phyloP scores from a whole-genome alignment of 164 flowering plant genomes.

The Dillenia turbinata region DNA sequence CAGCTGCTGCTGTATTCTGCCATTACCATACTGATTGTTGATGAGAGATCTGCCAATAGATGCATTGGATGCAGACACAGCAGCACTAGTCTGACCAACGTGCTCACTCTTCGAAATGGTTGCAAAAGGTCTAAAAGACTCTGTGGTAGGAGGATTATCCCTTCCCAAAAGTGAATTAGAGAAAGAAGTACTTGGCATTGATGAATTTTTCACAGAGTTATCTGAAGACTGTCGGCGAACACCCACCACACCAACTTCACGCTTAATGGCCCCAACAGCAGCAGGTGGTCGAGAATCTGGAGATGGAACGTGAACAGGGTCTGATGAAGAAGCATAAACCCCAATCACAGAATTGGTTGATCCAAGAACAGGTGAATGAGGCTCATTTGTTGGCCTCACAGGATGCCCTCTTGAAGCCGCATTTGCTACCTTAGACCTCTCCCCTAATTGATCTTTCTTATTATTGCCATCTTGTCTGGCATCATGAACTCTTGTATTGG shows the following conservation, averaged over 20 bases:
- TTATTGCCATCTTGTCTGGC: slow-evolving; percentile 23
- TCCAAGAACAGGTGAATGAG: slow-evolving; percentile 28
- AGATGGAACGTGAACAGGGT: slow-evolving; percentile 97
- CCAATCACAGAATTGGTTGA: slow-evolving; percentile 68
- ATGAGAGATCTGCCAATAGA: slow-evolving; percentile 38
- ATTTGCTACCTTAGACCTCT: slow-evolving; percentile 23
- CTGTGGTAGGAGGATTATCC: slow-evolving; percentile 32
- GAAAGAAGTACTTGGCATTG: slow-evolving; percentile 37
- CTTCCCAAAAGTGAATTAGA: slow-evolving; percentile 32
- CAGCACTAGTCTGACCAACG: slow-evolving; percentile 24
- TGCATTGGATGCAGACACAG: slow-evolving; percentile 36
- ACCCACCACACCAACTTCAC: slow-evolving; percentile 95
- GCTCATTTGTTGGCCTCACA: slow-evolving; percentile 23
- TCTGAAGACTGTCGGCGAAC: slow-evolving; percentile 57
- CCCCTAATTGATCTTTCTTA: slow-evolving; percentile 36
- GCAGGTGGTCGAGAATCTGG: slow-evolving; percentile 70
- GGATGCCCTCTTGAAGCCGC: slow-evolving; percentile 29
- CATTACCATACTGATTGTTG: slow-evolving; percentile 37
- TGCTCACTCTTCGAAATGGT: slow-evolving; percentile 43
- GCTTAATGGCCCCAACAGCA: slow-evolving; percentile 77
- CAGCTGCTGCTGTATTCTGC: slow-evolving; percentile 53
- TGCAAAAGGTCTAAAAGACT: slow-evolving; percentile 33
- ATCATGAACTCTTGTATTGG: slow-evolving; percentile 27
- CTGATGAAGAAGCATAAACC: slow-evolving; percentile 81
- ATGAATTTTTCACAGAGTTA: slow-evolving; percentile 35